Evolutionary conservation across 139 green algal species (phyloP).

Genomic region (Mesostigma viride): DNA sequence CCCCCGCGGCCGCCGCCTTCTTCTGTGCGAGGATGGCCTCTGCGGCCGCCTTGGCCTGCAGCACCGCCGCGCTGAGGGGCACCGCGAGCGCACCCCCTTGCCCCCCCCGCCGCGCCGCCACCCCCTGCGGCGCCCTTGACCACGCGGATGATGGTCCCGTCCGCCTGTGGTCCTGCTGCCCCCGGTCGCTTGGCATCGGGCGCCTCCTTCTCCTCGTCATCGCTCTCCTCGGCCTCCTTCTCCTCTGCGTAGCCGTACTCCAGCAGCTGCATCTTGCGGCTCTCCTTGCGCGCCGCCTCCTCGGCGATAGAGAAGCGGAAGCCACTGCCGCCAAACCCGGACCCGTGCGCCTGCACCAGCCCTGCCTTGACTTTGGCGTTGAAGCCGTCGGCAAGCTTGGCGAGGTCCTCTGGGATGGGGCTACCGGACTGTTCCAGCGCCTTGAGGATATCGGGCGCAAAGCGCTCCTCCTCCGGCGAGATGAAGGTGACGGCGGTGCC

Average conservation of each 20-base stretch:
- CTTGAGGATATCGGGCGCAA: slow-evolving; percentile 85
- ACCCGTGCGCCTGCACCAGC: slow-evolving; percentile 55
- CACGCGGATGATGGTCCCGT: too few species aligned
- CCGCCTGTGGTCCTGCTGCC: too few species aligned
- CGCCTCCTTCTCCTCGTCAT: slow-evolving; percentile 43
- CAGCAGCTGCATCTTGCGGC: slow-evolving; percentile 33
- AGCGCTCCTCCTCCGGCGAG: slow-evolving; percentile 58
- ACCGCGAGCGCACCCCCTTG: neutral
- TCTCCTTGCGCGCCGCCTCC: slow-evolving; percentile 50
- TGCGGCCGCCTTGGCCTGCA: neutral
- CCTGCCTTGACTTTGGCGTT: slow-evolving; percentile 66
- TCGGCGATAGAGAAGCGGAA: slow-evolving; percentile 89
- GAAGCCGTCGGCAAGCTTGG: slow-evolving; percentile 65
- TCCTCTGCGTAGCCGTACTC: slow-evolving; percentile 36
- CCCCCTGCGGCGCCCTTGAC: too few species aligned
- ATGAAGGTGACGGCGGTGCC: slow-evolving; percentile 95
- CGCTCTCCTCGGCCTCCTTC: too few species aligned
- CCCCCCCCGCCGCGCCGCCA: too few species aligned
- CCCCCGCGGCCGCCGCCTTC: neutral
- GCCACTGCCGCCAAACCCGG: slow-evolving; percentile 79
- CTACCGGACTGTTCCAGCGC: slow-evolving; percentile 63
- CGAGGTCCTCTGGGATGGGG: slow-evolving; percentile 57
- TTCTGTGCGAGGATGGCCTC: neutral
- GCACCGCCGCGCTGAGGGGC: slow-evolving; percentile 10
- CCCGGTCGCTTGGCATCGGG: too few species aligned